Evolutionary conservation across 1,284 basidiomycete species (phyloP).

Genomic region (Chiua sp.): DNA sequence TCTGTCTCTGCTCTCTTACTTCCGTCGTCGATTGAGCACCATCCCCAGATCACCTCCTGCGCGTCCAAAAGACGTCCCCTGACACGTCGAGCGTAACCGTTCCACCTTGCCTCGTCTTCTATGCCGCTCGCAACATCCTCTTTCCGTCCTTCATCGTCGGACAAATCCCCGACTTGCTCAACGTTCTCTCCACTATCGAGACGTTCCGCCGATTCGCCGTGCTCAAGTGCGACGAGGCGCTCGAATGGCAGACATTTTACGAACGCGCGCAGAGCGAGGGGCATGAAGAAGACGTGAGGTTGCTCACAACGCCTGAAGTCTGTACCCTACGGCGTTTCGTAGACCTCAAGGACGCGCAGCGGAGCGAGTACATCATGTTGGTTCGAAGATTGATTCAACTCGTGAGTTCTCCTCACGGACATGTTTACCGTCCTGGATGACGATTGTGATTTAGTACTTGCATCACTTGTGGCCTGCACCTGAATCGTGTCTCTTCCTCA

Average conservation of each 20-base stretch:
- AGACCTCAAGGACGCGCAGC: constrained; percentile 20
- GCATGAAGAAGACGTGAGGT: constrained; percentile 9
- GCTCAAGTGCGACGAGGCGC: constrained; percentile 35
- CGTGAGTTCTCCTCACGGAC: constrained; percentile 12
- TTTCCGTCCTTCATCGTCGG: constrained; percentile 39
- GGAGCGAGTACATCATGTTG: constrained; percentile 43
- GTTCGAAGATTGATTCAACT: constrained; percentile 31
- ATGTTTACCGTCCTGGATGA: background rate
- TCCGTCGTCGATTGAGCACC: constrained; percentile 3
- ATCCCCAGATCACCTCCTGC: constrained; percentile 13
- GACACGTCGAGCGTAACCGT: background rate
- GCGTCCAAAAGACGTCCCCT: background rate
- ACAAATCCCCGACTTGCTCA: constrained; percentile 46
- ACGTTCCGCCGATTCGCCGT: constrained; percentile 41
- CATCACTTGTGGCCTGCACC: constrained; percentile 42
- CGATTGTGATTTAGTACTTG: constrained; percentile 36
- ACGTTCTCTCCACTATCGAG: constrained; percentile 48
- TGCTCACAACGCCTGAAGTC: constrained; percentile 23
- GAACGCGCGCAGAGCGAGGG: constrained; percentile 10
- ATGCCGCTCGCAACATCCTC: constrained; percentile 45
- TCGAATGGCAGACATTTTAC: constrained; percentile 42
- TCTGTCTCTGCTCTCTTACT: background rate
- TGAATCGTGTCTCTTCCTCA: constrained; percentile 38
- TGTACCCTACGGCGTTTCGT: constrained; percentile 15
- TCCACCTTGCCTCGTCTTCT: constrained; percentile 42